Evolutionary conservation across 1,139 yeast genomes (phyloP).

Genomic region (Scheffersomyces stambukii): DNA sequence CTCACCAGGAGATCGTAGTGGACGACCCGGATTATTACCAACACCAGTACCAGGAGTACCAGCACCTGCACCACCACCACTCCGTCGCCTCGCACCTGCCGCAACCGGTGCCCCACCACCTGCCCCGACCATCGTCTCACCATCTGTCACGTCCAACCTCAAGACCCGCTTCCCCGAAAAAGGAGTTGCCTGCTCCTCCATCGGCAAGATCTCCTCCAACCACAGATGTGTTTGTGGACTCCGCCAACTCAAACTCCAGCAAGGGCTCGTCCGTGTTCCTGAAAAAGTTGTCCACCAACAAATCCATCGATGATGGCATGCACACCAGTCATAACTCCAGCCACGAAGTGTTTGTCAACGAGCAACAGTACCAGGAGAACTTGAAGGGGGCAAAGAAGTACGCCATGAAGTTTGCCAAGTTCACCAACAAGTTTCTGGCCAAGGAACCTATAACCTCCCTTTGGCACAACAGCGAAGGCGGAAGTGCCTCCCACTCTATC

Average conservation of each 20-base stretch:
- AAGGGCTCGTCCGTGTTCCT: conserved; percentile 12
- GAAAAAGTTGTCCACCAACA: conserved; percentile 13
- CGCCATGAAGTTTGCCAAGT: conserved; percentile 24
- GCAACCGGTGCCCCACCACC: not conserved
- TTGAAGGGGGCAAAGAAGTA: conserved; percentile 19
- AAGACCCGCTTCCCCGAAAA: not conserved
- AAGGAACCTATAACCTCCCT: conserved; percentile 32
- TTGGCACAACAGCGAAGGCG: no score
- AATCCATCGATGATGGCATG: conserved; percentile 4
- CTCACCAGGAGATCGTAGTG: conserved; percentile 4
- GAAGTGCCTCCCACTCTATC: conserved; percentile 1
- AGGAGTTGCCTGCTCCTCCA: conserved; percentile 5
- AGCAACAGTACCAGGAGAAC: conserved; percentile 10
- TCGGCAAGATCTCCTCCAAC: conserved; percentile 13
- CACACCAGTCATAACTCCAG: conserved; percentile 4
- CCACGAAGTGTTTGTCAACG: conserved; percentile 13
- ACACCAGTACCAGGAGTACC: not conserved
- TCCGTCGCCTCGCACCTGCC: not conserved
- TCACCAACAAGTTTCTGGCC: conserved; percentile 29
- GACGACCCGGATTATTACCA: conserved; percentile 4
- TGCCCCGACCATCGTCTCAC: not conserved
- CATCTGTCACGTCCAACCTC: not conserved
- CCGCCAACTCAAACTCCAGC: conserved; percentile 12
- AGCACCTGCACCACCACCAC: not conserved
- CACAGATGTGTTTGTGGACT: conserved; percentile 28